These are phyloP conservation scores for Penicillium sclerotiorum DNA, from an alignment of 2,329 filamentous ascomycete genomes.

Conservation along the genomic window DNA sequence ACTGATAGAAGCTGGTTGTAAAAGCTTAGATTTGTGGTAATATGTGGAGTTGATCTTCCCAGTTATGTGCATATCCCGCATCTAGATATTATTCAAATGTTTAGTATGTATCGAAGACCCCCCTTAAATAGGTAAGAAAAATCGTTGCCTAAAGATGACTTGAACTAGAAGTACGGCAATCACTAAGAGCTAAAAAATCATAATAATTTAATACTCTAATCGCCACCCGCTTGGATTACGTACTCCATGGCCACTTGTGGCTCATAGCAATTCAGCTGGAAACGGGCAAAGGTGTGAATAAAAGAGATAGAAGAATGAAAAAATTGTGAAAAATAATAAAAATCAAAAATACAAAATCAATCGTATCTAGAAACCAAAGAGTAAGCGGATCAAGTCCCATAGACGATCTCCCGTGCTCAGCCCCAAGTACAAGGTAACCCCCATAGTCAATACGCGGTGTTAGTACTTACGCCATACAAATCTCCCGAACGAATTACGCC, in stretches of 20 bases:
- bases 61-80: too few relatives aligned
- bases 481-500: constrained; percentile 13
- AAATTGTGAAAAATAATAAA: neutral
- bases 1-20: too few relatives aligned
- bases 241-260: neutral
- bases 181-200: too few relatives aligned
- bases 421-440: constrained; percentile 11
- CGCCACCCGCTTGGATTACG: constrained; percentile 4
- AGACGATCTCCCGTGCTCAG: constrained; percentile 22
- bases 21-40: too few relatives aligned
- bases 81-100: too few relatives aligned
- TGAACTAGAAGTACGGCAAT: too few relatives aligned
- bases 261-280: neutral
- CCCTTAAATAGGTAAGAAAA: neutral
- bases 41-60: too few relatives aligned
- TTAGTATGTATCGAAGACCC: neutral
- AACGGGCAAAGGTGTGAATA: neutral
- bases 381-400: neutral
- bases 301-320: neutral
- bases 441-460: constrained; percentile 19
- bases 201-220: neutral
- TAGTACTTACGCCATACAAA: constrained; percentile 25
- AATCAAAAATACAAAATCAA: neutral
- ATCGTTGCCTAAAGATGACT: neutral
- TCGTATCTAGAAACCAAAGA: neutral